A percentile compares a stretch with the other conserved stretches of the same genome.
phyloP scores from a whole-genome alignment of 2,329 filamentous ascomycete species.

The Pestalotiopsis sp. region DNA sequence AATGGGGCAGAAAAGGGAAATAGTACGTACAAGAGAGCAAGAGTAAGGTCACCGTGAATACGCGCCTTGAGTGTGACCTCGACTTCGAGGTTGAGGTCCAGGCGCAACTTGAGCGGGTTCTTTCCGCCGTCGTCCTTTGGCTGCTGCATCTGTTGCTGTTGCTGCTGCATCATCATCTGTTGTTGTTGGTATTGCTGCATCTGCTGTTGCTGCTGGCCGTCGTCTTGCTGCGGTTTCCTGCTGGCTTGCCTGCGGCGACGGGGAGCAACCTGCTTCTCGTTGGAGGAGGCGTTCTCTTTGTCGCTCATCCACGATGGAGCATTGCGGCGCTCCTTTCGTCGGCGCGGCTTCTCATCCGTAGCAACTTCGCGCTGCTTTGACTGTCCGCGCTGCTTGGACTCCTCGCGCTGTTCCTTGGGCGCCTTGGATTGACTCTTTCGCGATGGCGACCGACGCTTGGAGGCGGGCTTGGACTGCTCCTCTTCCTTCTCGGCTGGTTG shows the following conservation, averaged over 20 bases:
- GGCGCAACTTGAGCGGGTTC: constrained; percentile 68
- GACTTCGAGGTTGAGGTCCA: constrained; percentile 81
- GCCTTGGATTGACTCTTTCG: constrained; percentile 40
- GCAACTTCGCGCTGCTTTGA: constrained; percentile 22
- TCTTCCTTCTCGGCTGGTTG: constrained; percentile 16
- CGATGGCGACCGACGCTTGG: constrained; percentile 29
- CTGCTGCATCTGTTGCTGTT: constrained; percentile 32
- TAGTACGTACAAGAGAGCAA: constrained; percentile 61
- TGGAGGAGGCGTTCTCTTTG: constrained; percentile 18
- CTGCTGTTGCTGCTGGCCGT: constrained; percentile 27
- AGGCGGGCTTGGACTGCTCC: constrained; percentile 13
- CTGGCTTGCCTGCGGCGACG: constrained; percentile 19
- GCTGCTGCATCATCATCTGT: constrained; percentile 18
- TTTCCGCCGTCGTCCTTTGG: constrained; percentile 40
- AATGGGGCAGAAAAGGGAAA: neutral
- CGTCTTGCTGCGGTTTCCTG: constrained; percentile 19
- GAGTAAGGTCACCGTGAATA: constrained; percentile 80
- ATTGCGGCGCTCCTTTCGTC: constrained; percentile 21
- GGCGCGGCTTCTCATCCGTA: constrained; percentile 23
- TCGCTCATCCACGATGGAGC: constrained; percentile 29
- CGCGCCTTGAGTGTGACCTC: constrained; percentile 85
- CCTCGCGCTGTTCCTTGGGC: neutral
- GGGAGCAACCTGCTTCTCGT: constrained; percentile 29
- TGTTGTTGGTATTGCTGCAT: constrained; percentile 21
- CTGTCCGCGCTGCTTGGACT: constrained; percentile 23